Base-by-base conservation (phyloP, 352 stramenopile species). In the Phytophthora multivora region DNA sequence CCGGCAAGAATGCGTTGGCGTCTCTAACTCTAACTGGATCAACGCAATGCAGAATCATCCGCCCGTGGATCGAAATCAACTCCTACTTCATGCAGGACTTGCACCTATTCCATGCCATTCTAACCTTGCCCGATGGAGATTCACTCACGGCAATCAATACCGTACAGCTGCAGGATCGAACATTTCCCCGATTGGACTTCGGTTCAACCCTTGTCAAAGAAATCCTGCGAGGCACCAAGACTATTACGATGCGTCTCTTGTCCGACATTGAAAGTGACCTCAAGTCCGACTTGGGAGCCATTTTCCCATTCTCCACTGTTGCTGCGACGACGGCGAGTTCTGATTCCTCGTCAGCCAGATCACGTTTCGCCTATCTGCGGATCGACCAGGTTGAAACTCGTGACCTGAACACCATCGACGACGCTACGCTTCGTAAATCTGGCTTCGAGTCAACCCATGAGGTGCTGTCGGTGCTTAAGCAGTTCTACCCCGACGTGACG, bases 1-100 rank as follows among this genome's bases (percentile, higher is more conserved):
- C n/a, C n/a, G n/a, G n/a, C n/a, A 13, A 30, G 8, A 1, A 2
- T 4, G 6, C 45, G 21, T 31, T 10, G 26, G 9, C 10, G 10
- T 31, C 4, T 33, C 28, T 12, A 33, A 13, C 28, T 33, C 28
- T 33, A 33, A 33, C 28, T 13, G 1, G 28, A 13, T 54, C 18
- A 7, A 35, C 23, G 11, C 18, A n/a, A 23, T 28, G 1, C 45
- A 92, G 83, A 13, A 62, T 77, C 26, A 66, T 84, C 38, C 80
- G 84, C 1, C 81, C 84, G 31, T 93, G 84, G 84, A 80, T 93
- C 25, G 74, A 77, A 15, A 86, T 89, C 49, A 93, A 93, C 31
- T 19, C 64, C 2, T 65, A 78, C 35, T 93, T 93, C 38, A 74
- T 71, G 18, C 48, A 26, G 4, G 76, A 91, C 52, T 58, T 93